Percentiles rank a stretch among this genome's conserved stretches.
phyloP scores from a whole-genome alignment of 179 eudicot genomes.

The Amaranthus tricolor region DNA sequence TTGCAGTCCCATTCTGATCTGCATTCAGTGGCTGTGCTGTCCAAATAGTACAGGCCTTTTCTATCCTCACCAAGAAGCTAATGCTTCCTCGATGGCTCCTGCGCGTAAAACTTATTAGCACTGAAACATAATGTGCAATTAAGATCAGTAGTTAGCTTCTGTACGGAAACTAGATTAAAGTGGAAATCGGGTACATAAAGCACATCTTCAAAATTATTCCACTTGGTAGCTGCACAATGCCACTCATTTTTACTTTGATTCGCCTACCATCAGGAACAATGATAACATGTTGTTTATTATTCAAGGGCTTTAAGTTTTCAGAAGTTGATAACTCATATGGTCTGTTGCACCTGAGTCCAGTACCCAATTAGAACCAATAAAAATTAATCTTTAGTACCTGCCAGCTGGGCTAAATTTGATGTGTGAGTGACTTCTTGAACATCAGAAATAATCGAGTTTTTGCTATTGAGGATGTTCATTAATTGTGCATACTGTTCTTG shows the following conservation, averaged over 20 bases:
- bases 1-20: too few relatives aligned
- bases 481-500: too few relatives aligned
- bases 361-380: too few relatives aligned
- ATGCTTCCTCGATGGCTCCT: background rate
- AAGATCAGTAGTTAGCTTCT: background rate
- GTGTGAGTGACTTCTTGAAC: too few relatives aligned
- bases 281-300: background rate
- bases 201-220: background rate
- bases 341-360: background rate
- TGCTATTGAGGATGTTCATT: too few relatives aligned
- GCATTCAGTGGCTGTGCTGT: too few relatives aligned
- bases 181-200: slow-evolving; percentile 2
- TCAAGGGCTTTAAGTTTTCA: background rate
- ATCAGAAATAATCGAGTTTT: too few relatives aligned
- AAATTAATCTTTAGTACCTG: too few relatives aligned
- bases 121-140: too few relatives aligned
- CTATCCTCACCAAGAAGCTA: background rate
- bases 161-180: background rate
- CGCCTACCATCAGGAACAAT: slow-evolving; percentile 4
- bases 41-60: too few relatives aligned
- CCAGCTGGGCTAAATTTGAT: too few relatives aligned
- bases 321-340: background rate
- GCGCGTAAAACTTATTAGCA: too few relatives aligned
- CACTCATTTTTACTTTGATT: background rate
- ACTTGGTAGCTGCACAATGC: background rate